Evolutionary conservation across 2,329 filamentous ascomycete genomes (phyloP), one percentile per base, ranked within the genome.

Genomic region (Chaetomiaceae sp.): DNA sequence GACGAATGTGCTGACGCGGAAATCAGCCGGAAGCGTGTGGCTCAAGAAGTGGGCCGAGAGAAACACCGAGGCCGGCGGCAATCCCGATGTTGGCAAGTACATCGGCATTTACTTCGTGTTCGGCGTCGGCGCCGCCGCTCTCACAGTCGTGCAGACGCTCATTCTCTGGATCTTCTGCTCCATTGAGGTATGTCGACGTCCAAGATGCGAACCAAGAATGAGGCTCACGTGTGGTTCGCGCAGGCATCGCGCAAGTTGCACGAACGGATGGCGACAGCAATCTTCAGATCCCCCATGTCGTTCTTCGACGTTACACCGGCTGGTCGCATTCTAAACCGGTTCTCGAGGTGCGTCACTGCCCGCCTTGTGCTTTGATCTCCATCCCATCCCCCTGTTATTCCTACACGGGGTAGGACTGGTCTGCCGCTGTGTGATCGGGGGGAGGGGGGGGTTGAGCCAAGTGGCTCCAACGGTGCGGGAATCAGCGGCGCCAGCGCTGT

Each of bases 111-210:
- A 98, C 69, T 93, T 98, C 67, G 88, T 86, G 14, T 87, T 98
- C 66, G 94, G 93, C 38, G 78, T 98, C 42, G 91, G 91, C 26
- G 84, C 87, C 20, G 85, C 93, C 33, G 75, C 79, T 35, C 73
- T 98, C 53, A 91, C 94, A 3, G 88, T 97, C 34, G 62, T 94
- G 24, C 93, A 97, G 68, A 97, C 91, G 6, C 71, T 98, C 57
- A 89, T 98, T 54, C 74, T 98, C 22, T 98, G 93, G 93, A 97
- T 98, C 56, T 97, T 98, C 71, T 98, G 94, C 70, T 97, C 93
- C 4, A 98, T 98, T 53, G 93, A 98, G 78, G 85, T 88, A 72
- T 42, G 69, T 63, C 29, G 33, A 24, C n/a, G 18, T n/a, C 38
- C 45, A 33, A 24, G 19, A 20, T 36, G 48, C 48, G 46, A 24